Evolutionary conservation across 495 filamentous ascomycete genomes (phyloP), one percentile per base, ranked within the genome.

Genomic region (Daldinia vernicosa): DNA sequence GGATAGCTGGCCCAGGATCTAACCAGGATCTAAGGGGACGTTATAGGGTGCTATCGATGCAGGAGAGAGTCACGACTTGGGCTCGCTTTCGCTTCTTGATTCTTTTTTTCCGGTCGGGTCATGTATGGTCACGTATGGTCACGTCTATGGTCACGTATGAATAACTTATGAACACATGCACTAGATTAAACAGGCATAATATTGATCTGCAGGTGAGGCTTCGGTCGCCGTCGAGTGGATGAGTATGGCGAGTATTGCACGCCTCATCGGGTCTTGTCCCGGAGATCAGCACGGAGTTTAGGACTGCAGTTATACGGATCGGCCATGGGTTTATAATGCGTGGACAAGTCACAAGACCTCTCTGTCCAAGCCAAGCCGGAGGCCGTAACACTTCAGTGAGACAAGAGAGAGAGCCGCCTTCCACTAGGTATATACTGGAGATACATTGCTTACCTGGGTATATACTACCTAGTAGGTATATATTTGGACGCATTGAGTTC

Each of bases 211-310:
- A 58, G 66, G 30, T 63, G 51, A 24, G 52, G 52, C 33, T 39
- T 66, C 60, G 56, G 66, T 32, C 22, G 51, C 51, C 51, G 58
- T 55, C 32, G 27, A 35, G 33, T 35, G 33, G 33, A 12, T 35
- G 14, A 35, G 8, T 47, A 4, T 35, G 24, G 61, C 51, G 33
- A 72, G 17, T 60, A 67, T 57, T 66, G 61, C 56, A 37, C 51
- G 65, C 57, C 62, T 66, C 57, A 22, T 63, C 66, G 70, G 66
- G 56, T 63, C 56, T 66, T 54, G 56, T 59, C 60, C 57, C 70
- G 66, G 66, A 72, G 70, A 73, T 73, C 66, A 73, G 58, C 70
- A 51, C 70, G 70, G 70, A 73, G 66, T 73, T 73, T 69, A 66
- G 43, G 50, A 58, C 66, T 66, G 70, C 66, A 66, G 70, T 53